Evolutionary conservation across 495 filamentous ascomycete genomes (phyloP).

Genomic region (Ascobolus immersus): DNA sequence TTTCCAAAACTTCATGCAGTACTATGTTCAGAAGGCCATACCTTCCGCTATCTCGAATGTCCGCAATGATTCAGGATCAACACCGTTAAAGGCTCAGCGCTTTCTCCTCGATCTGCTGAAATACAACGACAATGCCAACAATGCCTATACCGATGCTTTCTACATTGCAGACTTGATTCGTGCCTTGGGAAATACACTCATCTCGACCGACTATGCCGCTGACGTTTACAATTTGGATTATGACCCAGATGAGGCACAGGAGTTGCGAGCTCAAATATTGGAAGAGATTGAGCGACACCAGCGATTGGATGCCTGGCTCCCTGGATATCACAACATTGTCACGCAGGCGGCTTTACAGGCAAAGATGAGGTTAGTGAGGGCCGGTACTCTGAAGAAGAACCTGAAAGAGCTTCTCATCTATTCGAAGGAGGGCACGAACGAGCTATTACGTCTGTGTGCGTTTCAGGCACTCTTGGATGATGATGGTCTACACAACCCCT

Average conservation of each 20-base stretch:
- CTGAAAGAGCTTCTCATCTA: conserved; percentile 55
- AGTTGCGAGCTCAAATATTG: conserved; percentile 32
- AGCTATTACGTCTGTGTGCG: conserved; percentile 55
- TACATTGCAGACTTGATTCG: conserved; percentile 65
- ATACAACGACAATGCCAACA: conserved; percentile 80
- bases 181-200: conserved; percentile 49
- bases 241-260: conserved; percentile 29
- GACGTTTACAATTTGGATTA: conserved; percentile 23
- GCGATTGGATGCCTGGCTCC: conserved; percentile 80
- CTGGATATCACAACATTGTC: conserved; percentile 76
- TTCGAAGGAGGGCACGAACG: conserved; percentile 47
- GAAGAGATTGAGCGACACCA: conserved; percentile 74
- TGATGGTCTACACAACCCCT: conserved; percentile 36
- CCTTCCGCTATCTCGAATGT: conserved; percentile 53
- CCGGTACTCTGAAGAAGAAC: conserved; percentile 34
- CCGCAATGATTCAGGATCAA: conserved; percentile 46
- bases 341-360: conserved; percentile 43
- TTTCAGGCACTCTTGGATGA: conserved; percentile 61
- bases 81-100: conserved; percentile 43
- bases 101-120: conserved; percentile 72
- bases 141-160: conserved; percentile 57
- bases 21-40: conserved; percentile 59
- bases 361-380: conserved; percentile 33
- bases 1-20: conserved; percentile 59
- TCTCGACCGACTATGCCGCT: conserved; percentile 14